Base-by-base conservation (phyloP, 768 basidiomycete genomes). In the Rhizopogon vinicolor region DNA sequence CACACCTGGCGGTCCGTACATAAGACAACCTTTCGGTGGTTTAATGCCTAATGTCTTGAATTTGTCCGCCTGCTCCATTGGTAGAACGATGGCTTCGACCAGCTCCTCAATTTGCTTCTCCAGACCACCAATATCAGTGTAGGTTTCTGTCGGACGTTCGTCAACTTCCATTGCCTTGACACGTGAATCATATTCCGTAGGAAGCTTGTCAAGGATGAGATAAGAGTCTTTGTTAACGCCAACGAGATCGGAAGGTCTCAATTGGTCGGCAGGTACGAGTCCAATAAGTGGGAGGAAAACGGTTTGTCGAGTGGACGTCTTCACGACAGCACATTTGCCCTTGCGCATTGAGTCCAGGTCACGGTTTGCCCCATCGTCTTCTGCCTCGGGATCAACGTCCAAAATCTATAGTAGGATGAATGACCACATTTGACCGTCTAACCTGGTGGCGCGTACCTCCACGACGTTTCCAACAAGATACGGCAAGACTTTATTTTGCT, bases 111-210 rank as follows among this genome's bases (percentile, higher is more conserved):
- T 98, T 78, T 99, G 97, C 74, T 98, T 98, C 79, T 98, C 97
- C 69, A 99, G 66, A 22, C 97, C 97, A 71, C 97, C 97, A 58
- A 99, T 96, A 71, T 95, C 93, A 22, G 94, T 95, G 66, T 98
- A 98, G 2, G 87, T 91, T 71, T 98, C 97, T 12, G 95, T 98
- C 35, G 97, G 97, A 51, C 93, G 81, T 70, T 98, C 97, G 62
- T 99, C 97, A 1, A 99, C 97, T 67, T 99, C 97, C 97, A 99
- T 99, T 8, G 97, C 97, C 72, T 98, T 98, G 25, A 99, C 97
- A 44, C 97, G 86, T 37, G 93, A 94, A 71, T 99, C 97, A 66
- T 93, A 98, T 75, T 99, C 97, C 25, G 90, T 91, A 3, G 97
- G 97, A 22, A 99, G 82, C 3, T 87, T 95, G 71, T 98, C 97